phyloP scores from a whole-genome alignment of 805 yeast species.

The Saccharomyces mikatae region DNA sequence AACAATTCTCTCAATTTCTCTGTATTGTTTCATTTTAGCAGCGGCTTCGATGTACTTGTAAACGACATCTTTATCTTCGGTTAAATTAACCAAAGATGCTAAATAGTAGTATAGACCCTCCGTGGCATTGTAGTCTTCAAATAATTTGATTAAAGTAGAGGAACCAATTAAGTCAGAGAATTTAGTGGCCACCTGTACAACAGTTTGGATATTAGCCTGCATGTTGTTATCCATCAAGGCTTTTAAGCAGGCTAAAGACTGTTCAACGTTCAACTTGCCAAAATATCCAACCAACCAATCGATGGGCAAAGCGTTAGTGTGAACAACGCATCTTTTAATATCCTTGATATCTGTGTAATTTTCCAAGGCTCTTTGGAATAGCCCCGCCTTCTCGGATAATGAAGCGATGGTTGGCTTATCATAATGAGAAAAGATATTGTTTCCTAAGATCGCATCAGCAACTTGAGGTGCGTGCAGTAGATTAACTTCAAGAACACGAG shows the following conservation, averaged over 20 bases:
- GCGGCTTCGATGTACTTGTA: slow-evolving; percentile 95
- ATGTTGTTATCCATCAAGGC: slow-evolving; percentile 75
- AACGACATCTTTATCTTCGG: slow-evolving; percentile 91
- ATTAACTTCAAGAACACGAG: slow-evolving; percentile 87
- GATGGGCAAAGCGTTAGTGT: slow-evolving; percentile 73
- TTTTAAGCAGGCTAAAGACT: slow-evolving; percentile 76
- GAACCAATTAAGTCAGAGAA: slow-evolving; percentile 92
- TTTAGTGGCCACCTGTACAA: slow-evolving; percentile 93
- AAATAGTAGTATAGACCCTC: slow-evolving; percentile 94
- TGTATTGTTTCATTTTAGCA: slow-evolving; percentile 77
- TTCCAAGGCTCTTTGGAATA: slow-evolving; percentile 91
- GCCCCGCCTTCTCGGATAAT: slow-evolving; percentile 92
- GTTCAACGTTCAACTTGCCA: slow-evolving; percentile 91
- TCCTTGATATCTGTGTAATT: slow-evolving; percentile 91
- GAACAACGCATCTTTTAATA: slow-evolving; percentile 88
- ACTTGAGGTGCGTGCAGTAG: slow-evolving; percentile 96
- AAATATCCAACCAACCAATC: slow-evolving; percentile 93
- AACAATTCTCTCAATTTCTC: slow-evolving; percentile 92
- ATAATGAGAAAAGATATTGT: slow-evolving; percentile 89
- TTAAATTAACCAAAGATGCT: slow-evolving; percentile 84
- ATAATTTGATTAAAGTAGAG: slow-evolving; percentile 71
- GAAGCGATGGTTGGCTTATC: slow-evolving; percentile 90
- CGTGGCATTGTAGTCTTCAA: slow-evolving; percentile 84
- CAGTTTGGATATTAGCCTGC: slow-evolving; percentile 84
- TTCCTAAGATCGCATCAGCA: slow-evolving; percentile 96